These are phyloP conservation scores for Cyamopsis tetragonoloba DNA, from an alignment of 306 rosid genomes.

Conservation along the genomic window DNA sequence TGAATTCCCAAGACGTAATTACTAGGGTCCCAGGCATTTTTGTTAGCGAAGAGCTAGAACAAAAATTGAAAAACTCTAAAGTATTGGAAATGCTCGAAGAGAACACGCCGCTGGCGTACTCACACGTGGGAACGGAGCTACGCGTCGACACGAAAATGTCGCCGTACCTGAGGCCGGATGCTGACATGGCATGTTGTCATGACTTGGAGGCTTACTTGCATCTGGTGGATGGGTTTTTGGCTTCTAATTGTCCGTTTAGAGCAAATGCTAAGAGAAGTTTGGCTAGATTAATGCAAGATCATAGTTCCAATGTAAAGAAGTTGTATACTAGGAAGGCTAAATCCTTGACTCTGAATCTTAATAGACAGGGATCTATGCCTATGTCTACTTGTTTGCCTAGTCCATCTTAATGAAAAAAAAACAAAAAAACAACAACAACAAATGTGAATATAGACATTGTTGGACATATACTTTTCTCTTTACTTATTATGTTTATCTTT, in stretches of 20 bases:
- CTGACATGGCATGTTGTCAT: constrained; percentile 86
- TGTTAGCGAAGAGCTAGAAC: constrained; percentile 46
- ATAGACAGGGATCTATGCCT: constrained; percentile 36
- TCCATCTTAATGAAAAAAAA: constrained; percentile 47
- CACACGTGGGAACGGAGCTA: constrained; percentile 80
- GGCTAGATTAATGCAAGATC: constrained; percentile 66
- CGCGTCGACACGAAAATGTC: constrained; percentile 83
- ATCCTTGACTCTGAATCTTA: constrained; percentile 47
- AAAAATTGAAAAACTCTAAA: constrained; percentile 34
- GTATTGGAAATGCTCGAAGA: constrained; percentile 44
- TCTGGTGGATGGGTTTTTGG: constrained; percentile 84
- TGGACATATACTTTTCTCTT: neutral
- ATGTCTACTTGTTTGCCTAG: constrained; percentile 63
- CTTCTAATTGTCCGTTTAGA: constrained; percentile 79
- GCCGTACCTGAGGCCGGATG: constrained; percentile 77
- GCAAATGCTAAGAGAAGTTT: constrained; percentile 82
- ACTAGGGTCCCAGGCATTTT: constrained; percentile 61
- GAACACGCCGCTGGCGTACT: constrained; percentile 54
- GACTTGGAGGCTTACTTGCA: constrained; percentile 92
- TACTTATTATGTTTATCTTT: neutral
- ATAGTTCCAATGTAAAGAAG: constrained; percentile 66
- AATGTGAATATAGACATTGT: constrained; percentile 13
- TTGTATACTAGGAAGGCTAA: constrained; percentile 76
- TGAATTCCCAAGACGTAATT: constrained; percentile 81
- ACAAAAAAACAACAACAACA: too few relatives aligned